Evolutionary conservation across 345 rosid species (phyloP).

Genomic region (Melastoma malabathricum): DNA sequence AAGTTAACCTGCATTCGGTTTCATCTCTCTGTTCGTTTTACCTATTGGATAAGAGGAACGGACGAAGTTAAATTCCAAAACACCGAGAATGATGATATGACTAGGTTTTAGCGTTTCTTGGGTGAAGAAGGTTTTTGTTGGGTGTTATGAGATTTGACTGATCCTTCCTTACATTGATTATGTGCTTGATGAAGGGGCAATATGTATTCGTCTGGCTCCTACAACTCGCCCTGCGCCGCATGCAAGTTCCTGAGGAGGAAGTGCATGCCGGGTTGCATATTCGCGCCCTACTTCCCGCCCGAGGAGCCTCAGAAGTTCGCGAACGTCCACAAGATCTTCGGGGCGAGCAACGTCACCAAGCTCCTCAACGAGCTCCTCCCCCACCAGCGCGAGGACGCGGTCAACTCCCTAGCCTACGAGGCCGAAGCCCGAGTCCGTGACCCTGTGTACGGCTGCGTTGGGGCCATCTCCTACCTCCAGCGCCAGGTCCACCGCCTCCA

Average conservation of each 20-base stretch:
- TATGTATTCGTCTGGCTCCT: slow-evolving; percentile 25
- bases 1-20: no score
- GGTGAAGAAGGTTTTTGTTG: no score
- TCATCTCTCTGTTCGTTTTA: no score
- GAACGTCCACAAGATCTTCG: slow-evolving; percentile 83
- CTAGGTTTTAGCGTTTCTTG: no score
- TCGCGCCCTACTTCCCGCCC: slow-evolving; percentile 79
- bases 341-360: slow-evolving; percentile 88
- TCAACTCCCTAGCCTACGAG: slow-evolving; percentile 63
- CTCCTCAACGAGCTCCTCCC: slow-evolving; percentile 49
- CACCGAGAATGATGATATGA: no score
- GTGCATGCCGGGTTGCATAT: slow-evolving; percentile 65
- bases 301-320: slow-evolving; percentile 74
- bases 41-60: no score
- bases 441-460: slow-evolving; percentile 79
- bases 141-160: no score
- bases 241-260: slow-evolving; percentile 83
- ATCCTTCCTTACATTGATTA: no score
- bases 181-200: neutral
- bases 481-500: slow-evolving; percentile 88
- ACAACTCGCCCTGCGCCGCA: slow-evolving; percentile 90
- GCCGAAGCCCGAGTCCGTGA: slow-evolving; percentile 70
- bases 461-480: slow-evolving; percentile 65
- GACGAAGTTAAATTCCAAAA: no score
- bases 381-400: slow-evolving; percentile 64